Evolutionary conservation across 108 stramenopile species (phyloP).

Genomic region (Nitzschia palea): DNA sequence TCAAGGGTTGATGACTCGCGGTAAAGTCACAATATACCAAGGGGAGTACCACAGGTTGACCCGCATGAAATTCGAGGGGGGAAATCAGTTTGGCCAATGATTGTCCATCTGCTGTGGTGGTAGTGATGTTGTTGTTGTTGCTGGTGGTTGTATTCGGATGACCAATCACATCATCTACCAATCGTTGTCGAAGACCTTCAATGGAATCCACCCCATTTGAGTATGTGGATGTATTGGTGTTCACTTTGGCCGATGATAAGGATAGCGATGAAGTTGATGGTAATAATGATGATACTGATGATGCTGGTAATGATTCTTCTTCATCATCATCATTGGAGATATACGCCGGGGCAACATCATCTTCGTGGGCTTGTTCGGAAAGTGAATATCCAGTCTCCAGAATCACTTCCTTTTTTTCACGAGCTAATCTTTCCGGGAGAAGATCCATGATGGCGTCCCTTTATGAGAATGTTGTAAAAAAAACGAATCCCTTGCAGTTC

Average conservation of each 20-base stretch:
- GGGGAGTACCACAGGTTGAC: slow-evolving; percentile 42
- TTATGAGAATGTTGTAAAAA: no score
- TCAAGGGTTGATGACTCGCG: slow-evolving; percentile 72
- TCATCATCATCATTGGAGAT: slow-evolving; percentile 1
- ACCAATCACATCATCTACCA: slow-evolving; percentile 18
- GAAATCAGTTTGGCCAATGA: slow-evolving; percentile 9
- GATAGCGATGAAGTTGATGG: no score
- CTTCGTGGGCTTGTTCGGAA: slow-evolving; percentile 39
- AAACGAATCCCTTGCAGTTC: no score
- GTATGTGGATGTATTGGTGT: not conserved
- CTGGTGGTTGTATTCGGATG: not conserved
- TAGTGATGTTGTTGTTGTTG: not conserved
- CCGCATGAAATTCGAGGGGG: slow-evolving; percentile 25
- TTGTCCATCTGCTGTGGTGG: not conserved
- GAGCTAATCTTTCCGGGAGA: no score
- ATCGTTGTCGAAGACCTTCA: slow-evolving; percentile 5
- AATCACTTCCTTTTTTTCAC: no score
- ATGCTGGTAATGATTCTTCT: not conserved
- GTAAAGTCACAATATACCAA: slow-evolving; percentile 89
- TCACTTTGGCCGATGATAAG: no score
- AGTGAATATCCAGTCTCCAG: slow-evolving; percentile 25
- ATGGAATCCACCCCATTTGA: not conserved
- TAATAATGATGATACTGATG: not conserved
- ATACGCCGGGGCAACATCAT: no score
- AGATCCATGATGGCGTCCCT: no score